phyloP scores from a whole-genome alignment of 2,329 filamentous ascomycete species.

The Colletotrichum coccodes region DNA sequence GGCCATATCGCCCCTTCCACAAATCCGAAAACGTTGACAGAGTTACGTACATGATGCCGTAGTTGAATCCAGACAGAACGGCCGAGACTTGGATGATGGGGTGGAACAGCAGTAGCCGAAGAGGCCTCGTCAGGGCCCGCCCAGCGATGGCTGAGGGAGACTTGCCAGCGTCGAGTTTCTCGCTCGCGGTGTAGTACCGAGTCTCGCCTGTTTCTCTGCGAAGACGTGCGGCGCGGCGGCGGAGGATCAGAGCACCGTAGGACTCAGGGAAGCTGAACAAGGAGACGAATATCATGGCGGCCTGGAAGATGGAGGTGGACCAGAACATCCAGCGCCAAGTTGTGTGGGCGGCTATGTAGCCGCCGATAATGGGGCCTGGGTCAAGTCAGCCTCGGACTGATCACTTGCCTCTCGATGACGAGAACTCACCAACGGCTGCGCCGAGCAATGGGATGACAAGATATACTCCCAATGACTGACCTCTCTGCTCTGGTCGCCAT shows the following conservation, averaged over 20 bases:
- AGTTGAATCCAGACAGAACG: constrained; percentile 66
- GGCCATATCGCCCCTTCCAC: constrained; percentile 64
- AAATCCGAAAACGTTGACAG: constrained; percentile 70
- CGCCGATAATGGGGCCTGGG: constrained; percentile 49
- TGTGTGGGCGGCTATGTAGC: constrained; percentile 46
- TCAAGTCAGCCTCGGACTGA: background rate
- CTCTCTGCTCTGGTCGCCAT: constrained; percentile 56
- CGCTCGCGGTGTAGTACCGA: constrained; percentile 47
- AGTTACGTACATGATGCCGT: constrained; percentile 72
- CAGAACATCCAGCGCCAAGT: constrained; percentile 59
- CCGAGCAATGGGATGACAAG: constrained; percentile 51
- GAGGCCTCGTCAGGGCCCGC: constrained; percentile 60
- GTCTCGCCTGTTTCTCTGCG: constrained; percentile 45
- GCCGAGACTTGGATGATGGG: constrained; percentile 68
- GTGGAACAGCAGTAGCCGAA: constrained; percentile 66
- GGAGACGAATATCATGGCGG: constrained; percentile 45
- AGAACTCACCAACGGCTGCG: constrained; percentile 46
- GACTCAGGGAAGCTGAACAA: constrained; percentile 49
- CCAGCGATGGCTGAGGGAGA: constrained; percentile 38
- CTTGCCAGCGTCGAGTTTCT: constrained; percentile 46
- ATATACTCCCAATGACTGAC: constrained; percentile 49
- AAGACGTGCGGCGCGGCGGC: constrained; percentile 42
- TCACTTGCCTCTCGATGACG: background rate
- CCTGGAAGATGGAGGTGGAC: constrained; percentile 53
- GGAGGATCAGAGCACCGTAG: constrained; percentile 47